Conservation (phyloP, 2,329 filamentous ascomycete species). For the Didymella exigua region DNA sequence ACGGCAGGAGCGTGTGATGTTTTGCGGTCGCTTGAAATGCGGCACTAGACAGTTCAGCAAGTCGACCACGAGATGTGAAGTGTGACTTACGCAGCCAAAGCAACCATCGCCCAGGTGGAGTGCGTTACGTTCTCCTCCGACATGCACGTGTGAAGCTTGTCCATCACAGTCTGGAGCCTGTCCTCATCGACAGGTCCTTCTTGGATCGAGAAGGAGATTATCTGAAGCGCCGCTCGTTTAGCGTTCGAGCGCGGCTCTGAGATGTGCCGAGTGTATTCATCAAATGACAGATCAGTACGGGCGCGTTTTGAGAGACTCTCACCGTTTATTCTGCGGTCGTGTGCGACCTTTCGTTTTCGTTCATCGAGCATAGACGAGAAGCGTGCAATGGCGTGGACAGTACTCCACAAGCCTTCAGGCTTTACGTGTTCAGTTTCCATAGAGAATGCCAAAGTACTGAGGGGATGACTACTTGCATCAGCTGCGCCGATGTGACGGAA, state of each 20-base stretch:
- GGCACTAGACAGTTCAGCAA: constrained; percentile 25
- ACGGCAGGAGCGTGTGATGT: constrained; percentile 45
- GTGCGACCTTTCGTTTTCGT: constrained; percentile 23
- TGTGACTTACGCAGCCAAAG: constrained; percentile 71
- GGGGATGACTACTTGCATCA: constrained; percentile 28
- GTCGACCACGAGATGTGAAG: not conserved
- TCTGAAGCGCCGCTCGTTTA: constrained; percentile 60
- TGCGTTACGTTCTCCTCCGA: constrained; percentile 68
- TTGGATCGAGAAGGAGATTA: constrained; percentile 57
- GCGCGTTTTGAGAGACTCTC: constrained; percentile 45
- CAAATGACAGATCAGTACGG: constrained; percentile 46
- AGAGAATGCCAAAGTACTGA: constrained; percentile 39
- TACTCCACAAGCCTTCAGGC: constrained; percentile 45
- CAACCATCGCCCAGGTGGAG: constrained; percentile 83
- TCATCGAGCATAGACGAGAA: constrained; percentile 46
- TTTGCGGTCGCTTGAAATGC: constrained; percentile 38
- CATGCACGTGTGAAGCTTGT: constrained; percentile 63
- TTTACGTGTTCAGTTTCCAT: constrained; percentile 42
- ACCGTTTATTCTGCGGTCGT: constrained; percentile 27
- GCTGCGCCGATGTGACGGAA: constrained; percentile 52
- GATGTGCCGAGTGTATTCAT: constrained; percentile 50
- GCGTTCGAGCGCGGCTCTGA: constrained; percentile 42
- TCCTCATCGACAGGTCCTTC: constrained; percentile 51
- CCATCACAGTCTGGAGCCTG: constrained; percentile 62
- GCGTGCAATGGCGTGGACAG: constrained; percentile 48